Base-by-base conservation (phyloP, 73 alveolate genomes). In the Paramecium sexaurelia region DNA sequence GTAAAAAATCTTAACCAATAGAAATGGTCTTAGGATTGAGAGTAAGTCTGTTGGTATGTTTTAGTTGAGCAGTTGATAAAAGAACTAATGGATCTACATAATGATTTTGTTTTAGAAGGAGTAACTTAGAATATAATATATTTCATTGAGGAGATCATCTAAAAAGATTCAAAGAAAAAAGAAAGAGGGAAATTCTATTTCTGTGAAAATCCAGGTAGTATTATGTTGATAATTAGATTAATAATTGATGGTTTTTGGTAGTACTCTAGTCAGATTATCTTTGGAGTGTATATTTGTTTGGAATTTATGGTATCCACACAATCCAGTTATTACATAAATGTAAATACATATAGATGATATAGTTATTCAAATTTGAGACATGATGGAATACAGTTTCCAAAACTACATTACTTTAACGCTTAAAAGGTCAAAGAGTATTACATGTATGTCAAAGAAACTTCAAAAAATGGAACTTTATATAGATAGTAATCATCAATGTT, bases 61-160 rank as follows among this genome's bases (percentile, higher is more conserved):
- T 56, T 11, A 69, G 36, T 10, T 19, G 55, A 68, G 9, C 17
- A 69, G 57, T 27, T 27, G 19, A 35, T 11, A 32, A 67, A 67
- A 69, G 85, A 69, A 35, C 55, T 69, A 69, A 69, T 69, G 84
- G 84, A 67, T 29, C 40, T 67, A 29, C 84, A 67, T 29, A 0
- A 26, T 24, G 55, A 24, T 11, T 29, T 15, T 26, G 47, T 67
- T 1, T 13, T 67, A 8, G 37, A 67, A 6, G 47, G 24, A 22
- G 47, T 67, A 15, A 24, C 40, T 7, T 7, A 7, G 24, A 26
- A 67, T 19, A 7, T 67, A 32, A 17, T 67, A 20, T 29, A 13
- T 26, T 22, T 26, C 20, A 67, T 67, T 24, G 84, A 67, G 20
- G 40, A 24, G 47, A 67, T 67, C 20, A 29, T 29, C 1, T 11